phyloP scores from a whole-genome alignment of 495 filamentous ascomycete genomes.

The Penicillium steckii region DNA sequence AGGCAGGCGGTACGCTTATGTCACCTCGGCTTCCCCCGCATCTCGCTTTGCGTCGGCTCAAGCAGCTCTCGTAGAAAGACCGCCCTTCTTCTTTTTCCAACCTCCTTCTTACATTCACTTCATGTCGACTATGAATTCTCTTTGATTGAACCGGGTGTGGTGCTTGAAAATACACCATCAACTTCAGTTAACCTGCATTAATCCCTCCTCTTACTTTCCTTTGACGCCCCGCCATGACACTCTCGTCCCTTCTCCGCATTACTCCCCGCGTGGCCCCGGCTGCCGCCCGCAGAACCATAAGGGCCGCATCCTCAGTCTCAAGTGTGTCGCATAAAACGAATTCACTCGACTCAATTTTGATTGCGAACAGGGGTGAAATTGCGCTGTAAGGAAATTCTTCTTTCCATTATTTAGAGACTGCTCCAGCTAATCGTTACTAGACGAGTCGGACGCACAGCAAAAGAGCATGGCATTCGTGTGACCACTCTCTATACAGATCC shows the following conservation, averaged over 20 bases:
- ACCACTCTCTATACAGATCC: conserved; percentile 95
- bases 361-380: conserved; percentile 97
- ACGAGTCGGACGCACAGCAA: conserved; percentile 82
- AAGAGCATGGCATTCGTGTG: conserved; percentile 84
- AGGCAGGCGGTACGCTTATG: conserved; percentile 9
- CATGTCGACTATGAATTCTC: conserved; percentile 22
- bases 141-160: not conserved
- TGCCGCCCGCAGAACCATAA: conserved; percentile 31
- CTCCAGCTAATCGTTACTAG: conserved; percentile 31
- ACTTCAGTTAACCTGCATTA: not conserved
- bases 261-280: conserved; percentile 38
- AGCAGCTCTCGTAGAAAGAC: conserved; percentile 16
- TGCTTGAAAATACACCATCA: conserved; percentile 1
- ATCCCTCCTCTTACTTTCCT: conserved; percentile 12
- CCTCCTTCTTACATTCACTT: conserved; percentile 1
- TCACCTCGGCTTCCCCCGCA: conserved; percentile 40
- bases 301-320: conserved; percentile 37
- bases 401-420: not conserved
- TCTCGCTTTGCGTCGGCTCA: conserved; percentile 47
- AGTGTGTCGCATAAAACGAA: conserved; percentile 18
- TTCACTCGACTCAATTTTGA: conserved; percentile 81
- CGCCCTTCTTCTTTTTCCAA: conserved; percentile 9
- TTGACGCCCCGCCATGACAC: conserved; percentile 32
- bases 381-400: conserved; percentile 58
- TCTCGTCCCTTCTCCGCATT: conserved; percentile 49